These are phyloP conservation scores for Striga asiatica DNA, from an alignment of 257 asterid genomes.

Conservation along the genomic window DNA sequence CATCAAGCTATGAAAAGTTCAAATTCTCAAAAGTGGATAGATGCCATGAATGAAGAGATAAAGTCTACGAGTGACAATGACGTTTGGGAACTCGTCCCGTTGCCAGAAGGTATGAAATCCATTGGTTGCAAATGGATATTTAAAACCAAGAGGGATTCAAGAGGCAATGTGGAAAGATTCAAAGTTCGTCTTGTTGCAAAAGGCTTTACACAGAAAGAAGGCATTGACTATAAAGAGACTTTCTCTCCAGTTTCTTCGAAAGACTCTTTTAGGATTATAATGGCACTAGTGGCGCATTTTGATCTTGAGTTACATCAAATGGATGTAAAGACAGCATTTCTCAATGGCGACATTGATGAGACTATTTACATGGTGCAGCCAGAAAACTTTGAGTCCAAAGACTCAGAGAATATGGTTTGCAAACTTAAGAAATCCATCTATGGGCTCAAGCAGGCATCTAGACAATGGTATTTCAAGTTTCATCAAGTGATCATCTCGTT, in stretches of 20 bases:
- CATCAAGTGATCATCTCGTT: too few relatives aligned
- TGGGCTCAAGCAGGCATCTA: too few relatives aligned
- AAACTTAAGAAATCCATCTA: background rate
- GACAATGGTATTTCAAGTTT: too few relatives aligned
- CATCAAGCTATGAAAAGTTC: too few relatives aligned
- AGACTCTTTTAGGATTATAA: too few relatives aligned
- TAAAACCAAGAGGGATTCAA: background rate
- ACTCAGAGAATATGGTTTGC: background rate
- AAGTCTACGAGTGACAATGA: background rate
- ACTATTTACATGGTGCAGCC: too few relatives aligned
- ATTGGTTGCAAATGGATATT: background rate
- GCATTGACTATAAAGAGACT: background rate
- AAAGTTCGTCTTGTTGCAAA: background rate
- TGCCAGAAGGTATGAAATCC: background rate
- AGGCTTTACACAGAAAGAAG: background rate
- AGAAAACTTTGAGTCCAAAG: background rate
- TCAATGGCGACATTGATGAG: background rate
- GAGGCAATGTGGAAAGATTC: background rate
- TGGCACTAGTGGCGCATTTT: too few relatives aligned
- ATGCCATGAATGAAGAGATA: background rate
- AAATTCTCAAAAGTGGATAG: background rate
- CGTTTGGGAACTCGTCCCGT: background rate
- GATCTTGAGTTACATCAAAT: background rate
- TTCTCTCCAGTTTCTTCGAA: background rate
- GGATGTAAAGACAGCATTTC: background rate